phyloP scores from a whole-genome alignment of 371 early-diverging fungal species.

The Apophysomyces ossiformis region DNA sequence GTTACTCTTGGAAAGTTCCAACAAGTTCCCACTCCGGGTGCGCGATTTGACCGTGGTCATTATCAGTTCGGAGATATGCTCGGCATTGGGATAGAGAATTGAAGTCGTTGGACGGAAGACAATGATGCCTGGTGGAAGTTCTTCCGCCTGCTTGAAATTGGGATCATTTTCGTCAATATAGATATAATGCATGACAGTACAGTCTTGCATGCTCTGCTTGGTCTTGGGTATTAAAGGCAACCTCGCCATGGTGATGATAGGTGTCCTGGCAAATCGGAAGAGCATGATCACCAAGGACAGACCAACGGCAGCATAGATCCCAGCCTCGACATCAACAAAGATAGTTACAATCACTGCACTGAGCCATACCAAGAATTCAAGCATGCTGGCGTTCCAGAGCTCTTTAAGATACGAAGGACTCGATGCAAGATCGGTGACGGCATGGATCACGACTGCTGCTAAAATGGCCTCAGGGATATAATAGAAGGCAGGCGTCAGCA shows the following conservation, averaged over 20 bases:
- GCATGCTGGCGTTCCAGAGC: constrained; percentile 44
- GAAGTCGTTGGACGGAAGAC: constrained; percentile 65
- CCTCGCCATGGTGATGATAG: constrained; percentile 46
- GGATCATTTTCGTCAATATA: constrained; percentile 50
- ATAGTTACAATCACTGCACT: constrained; percentile 64
- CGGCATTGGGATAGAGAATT: constrained; percentile 70
- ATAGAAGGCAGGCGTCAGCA: constrained; percentile 82
- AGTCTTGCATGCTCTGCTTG: neutral
- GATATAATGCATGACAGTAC: constrained; percentile 30
- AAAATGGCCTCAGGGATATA: constrained; percentile 84
- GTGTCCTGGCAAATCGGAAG: constrained; percentile 73
- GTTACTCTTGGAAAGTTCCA: constrained; percentile 20
- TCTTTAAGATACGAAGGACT: constrained; percentile 31
- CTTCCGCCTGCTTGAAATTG: constrained; percentile 32
- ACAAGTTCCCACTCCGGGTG: constrained; percentile 35
- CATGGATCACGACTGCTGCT: constrained; percentile 81
- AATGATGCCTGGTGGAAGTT: constrained; percentile 61
- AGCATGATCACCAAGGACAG: constrained; percentile 69
- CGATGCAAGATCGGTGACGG: constrained; percentile 63
- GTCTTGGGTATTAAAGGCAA: constrained; percentile 27
- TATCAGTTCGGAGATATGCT: constrained; percentile 51
- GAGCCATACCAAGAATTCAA: constrained; percentile 55
- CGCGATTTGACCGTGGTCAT: constrained; percentile 31
- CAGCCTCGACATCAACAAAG: constrained; percentile 68
- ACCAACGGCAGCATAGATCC: constrained; percentile 70